phyloP scores from a whole-genome alignment of 2,329 filamentous ascomycete genomes.

The Thielaviopsis euricoi region DNA sequence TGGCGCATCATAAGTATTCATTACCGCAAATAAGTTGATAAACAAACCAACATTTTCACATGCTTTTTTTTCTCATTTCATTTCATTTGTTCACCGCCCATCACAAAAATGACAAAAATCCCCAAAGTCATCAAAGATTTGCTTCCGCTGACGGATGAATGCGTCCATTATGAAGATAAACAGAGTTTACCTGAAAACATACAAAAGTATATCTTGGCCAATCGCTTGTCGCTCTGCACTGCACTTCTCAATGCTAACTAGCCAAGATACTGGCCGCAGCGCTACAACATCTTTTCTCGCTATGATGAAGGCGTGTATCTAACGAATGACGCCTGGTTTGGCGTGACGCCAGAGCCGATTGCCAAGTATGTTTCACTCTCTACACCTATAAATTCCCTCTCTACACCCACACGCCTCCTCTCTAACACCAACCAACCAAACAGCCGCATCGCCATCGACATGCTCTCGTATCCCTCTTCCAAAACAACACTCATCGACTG shows the following conservation, averaged over 20 bases:
- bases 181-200: constrained; percentile 67
- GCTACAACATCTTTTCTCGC: constrained; percentile 69
- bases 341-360: constrained; percentile 84
- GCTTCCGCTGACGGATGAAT: constrained; percentile 41
- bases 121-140: constrained; percentile 12
- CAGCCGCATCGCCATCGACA: constrained; percentile 60
- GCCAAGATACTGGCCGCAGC: constrained; percentile 72
- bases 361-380: constrained; percentile 44
- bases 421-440: constrained; percentile 14
- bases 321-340: constrained; percentile 92
- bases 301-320: constrained; percentile 82
- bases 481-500: constrained; percentile 65
- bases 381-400: background rate
- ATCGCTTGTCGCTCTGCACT: background rate
- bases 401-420: background rate
- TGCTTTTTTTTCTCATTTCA: background rate
- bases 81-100: background rate
- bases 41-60: background rate
- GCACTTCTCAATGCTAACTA: background rate
- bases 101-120: background rate
- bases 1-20: background rate
- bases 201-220: constrained; percentile 48
- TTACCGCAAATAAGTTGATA: background rate
- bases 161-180: constrained; percentile 57
- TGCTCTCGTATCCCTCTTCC: constrained; percentile 36